phyloP scores from a whole-genome alignment of 768 basidiomycete genomes.

The Boletus rex-veris region DNA sequence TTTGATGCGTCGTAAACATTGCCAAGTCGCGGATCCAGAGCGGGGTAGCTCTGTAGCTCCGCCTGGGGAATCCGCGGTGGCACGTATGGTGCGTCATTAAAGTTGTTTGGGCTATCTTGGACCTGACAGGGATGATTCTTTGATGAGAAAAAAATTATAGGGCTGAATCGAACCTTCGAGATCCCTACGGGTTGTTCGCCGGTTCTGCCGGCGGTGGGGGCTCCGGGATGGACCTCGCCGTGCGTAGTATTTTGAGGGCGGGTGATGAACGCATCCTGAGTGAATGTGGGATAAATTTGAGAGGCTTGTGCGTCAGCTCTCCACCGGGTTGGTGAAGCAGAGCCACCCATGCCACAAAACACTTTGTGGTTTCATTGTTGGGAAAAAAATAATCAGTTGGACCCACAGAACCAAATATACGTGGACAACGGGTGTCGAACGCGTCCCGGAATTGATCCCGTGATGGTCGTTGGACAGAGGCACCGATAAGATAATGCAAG shows the following conservation, averaged over 20 bases:
- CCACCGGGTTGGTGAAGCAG: constrained; percentile 10
- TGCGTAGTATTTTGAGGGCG: constrained; percentile 14
- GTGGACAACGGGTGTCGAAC: constrained; percentile 18
- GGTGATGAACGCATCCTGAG: constrained; percentile 6
- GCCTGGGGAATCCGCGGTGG: constrained; percentile 25
- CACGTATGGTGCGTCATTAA: constrained; percentile 28
- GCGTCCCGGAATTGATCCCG: constrained; percentile 10
- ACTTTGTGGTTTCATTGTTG: constrained; percentile 26
- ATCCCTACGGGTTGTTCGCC: constrained; percentile 10
- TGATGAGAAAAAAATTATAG: constrained; percentile 12
- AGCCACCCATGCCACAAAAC: constrained; percentile 20
- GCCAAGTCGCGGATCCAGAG: constrained; percentile 8
- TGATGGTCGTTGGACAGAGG: neutral
- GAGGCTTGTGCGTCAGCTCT: constrained; percentile 7
- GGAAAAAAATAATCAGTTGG: constrained; percentile 26
- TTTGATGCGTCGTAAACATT: constrained; percentile 9
- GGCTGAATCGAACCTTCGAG: constrained; percentile 10
- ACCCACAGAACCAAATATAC: constrained; percentile 37
- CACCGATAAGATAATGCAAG: constrained; percentile 25
- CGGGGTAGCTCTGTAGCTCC: constrained; percentile 15
- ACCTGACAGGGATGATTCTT: neutral
- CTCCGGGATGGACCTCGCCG: constrained; percentile 13
- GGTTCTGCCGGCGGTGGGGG: constrained; percentile 12
- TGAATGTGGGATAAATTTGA: constrained; percentile 13
- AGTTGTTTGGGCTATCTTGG: too few relatives aligned